Conservation (phyloP, 2,329 filamentous ascomycete species). For the Torrubiella hemipterigena region DNA sequence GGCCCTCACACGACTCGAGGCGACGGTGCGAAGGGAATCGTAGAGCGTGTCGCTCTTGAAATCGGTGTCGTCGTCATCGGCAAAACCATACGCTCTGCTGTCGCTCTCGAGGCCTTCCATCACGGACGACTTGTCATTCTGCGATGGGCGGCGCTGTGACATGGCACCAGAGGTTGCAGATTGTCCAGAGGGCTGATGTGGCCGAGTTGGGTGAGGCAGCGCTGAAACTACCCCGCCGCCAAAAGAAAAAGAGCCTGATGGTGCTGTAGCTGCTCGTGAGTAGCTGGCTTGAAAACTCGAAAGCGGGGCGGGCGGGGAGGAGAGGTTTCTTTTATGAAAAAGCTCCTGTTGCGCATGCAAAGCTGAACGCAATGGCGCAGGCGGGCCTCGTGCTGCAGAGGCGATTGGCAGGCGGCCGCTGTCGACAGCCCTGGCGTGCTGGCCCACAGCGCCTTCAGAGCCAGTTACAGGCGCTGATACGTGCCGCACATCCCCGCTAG, state of each 20-base stretch:
- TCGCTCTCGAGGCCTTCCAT: conserved; percentile 61
- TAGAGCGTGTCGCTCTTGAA: conserved; percentile 66
- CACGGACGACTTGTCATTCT: conserved; percentile 36
- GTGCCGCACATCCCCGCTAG: conserved; percentile 34
- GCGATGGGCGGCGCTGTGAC: conserved; percentile 21
- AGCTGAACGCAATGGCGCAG: conserved; percentile 13
- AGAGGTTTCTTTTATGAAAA: conserved; percentile 30
- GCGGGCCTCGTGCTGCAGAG: conserved; percentile 8
- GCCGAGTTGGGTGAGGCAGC: conserved; percentile 21
- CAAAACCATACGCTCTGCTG: conserved; percentile 48
- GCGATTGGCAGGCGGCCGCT: conserved; percentile 12
- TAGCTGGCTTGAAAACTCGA: conserved; percentile 44
- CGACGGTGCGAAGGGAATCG: conserved; percentile 63
- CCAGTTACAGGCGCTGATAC: conserved; percentile 37
- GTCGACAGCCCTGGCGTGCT: conserved; percentile 13
- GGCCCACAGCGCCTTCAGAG: conserved; percentile 16
- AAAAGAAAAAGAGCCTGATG: conserved; percentile 32
- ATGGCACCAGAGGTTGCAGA: conserved; percentile 29
- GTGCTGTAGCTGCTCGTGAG: too few relatives aligned
- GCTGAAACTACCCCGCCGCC: conserved; percentile 17
- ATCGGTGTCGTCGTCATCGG: conserved; percentile 68
- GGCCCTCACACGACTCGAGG: conserved; percentile 53
- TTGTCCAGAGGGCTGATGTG: conserved; percentile 30
- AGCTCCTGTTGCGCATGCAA: conserved; percentile 9
- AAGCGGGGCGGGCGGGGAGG: conserved; percentile 44